A percentile compares a stretch with the other conserved stretches of the same genome.
Evolutionary conservation across 225 moss, liverwort and hornwort species (phyloP).

Genomic region (Sphagnum contortum): DNA sequence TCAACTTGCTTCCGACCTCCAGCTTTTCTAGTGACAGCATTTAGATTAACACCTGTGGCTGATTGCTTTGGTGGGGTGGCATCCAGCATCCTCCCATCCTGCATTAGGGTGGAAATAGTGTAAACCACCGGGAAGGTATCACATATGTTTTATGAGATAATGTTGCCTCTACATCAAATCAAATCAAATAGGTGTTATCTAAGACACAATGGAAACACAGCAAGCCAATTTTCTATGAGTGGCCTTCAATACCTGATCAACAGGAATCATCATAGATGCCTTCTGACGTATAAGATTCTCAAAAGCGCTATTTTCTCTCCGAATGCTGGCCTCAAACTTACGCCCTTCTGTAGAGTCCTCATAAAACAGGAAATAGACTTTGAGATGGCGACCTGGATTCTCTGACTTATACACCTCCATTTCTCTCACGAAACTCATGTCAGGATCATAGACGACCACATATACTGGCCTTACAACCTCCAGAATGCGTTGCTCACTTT

Average conservation of each 20-base stretch:
- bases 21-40: constrained; percentile 71
- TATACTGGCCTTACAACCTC: constrained; percentile 69
- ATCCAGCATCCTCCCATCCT: constrained; percentile 93
- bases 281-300: constrained; percentile 89
- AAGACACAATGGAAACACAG: not conserved
- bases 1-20: constrained; percentile 72
- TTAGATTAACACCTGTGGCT: constrained; percentile 81
- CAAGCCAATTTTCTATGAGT: not conserved
- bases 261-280: constrained; percentile 95
- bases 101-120: not conserved
- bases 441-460: constrained; percentile 88
- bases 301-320: constrained; percentile 74
- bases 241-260: constrained; percentile 66
- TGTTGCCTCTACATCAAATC: not conserved
- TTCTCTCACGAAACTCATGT: constrained; percentile 90
- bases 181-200: not conserved
- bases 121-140: too few relatives aligned
- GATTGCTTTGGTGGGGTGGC: constrained; percentile 46
- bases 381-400: constrained; percentile 41
- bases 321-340: constrained; percentile 88
- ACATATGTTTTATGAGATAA: too few relatives aligned
- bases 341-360: constrained; percentile 86
- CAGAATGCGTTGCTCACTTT: constrained; percentile 87
- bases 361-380: constrained; percentile 89
- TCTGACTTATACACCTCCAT: constrained; percentile 85